Percentiles rank a stretch among this genome's conserved stretches.
phyloP scores from a whole-genome alignment of 2,329 filamentous ascomycete genomes.

The Chalaropsis ovoidea region DNA sequence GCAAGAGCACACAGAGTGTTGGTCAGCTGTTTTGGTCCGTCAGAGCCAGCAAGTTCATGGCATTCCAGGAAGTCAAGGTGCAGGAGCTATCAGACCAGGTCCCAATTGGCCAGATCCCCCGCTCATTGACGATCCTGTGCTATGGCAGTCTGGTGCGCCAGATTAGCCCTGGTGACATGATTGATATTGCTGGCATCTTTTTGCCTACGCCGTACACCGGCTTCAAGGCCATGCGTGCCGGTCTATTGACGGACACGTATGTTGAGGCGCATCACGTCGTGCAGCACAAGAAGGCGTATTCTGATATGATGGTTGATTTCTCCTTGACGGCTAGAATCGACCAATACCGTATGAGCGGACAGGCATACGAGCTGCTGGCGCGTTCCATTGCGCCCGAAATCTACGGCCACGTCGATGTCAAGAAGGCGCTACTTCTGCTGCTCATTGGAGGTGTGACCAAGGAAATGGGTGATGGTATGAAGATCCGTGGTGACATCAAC shows the following conservation, averaged over 20 bases:
- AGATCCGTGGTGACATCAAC: conserved; percentile 97
- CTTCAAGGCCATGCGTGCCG: conserved; percentile 92
- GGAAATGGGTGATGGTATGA: conserved; percentile 95
- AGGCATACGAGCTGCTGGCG: conserved; percentile 90
- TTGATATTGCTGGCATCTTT: conserved; percentile 92
- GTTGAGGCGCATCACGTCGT: conserved; percentile 86
- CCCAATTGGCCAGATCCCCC: conserved; percentile 91
- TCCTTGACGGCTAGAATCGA: conserved; percentile 74
- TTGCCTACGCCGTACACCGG: conserved; percentile 97
- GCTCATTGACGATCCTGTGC: conserved; percentile 80
- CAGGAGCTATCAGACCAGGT: conserved; percentile 99
- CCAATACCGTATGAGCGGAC: conserved; percentile 71
- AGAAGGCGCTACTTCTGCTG: conserved; percentile 91
- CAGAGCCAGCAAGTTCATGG: conserved; percentile 91
- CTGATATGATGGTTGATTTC: conserved; percentile 76
- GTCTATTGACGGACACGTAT: conserved; percentile 93
- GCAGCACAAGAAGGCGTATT: conserved; percentile 97
- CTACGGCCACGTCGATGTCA: conserved; percentile 90
- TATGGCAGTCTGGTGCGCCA: conserved; percentile 76
- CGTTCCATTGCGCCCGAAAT: conserved; percentile 97
- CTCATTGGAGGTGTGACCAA: conserved; percentile 95
- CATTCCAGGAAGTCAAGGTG: conserved; percentile 97
- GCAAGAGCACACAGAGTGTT: conserved; percentile 79
- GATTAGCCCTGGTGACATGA: conserved; percentile 85
- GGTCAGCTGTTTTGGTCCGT: conserved; percentile 90